A percentile compares a stretch with the other conserved stretches of the same genome.
These are phyloP conservation scores for Coccomyxa sp. DNA, from an alignment of 139 green algal species.

Conservation along the genomic window DNA sequence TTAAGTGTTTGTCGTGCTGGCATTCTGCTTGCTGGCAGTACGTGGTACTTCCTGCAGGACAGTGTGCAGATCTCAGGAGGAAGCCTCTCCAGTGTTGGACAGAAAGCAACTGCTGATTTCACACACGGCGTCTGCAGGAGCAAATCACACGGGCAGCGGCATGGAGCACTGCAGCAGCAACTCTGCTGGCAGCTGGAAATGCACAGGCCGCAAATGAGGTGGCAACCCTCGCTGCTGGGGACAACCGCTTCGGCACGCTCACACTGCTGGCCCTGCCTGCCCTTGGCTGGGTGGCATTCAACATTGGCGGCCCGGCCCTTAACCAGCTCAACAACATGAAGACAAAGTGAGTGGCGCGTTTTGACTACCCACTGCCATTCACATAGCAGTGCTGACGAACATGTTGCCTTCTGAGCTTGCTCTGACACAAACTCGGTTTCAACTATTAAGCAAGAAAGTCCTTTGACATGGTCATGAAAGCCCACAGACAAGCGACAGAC, in stretches of 20 bases:
- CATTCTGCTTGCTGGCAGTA: background rate
- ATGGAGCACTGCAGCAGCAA: conserved; percentile 22
- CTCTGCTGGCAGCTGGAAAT: conserved; percentile 34
- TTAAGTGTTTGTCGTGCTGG: background rate
- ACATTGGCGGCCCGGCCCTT: conserved; percentile 31
- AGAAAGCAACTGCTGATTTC: background rate
- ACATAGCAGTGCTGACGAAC: no score
- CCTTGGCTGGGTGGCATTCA: conserved; percentile 19
- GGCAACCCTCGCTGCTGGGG: conserved; percentile 32
- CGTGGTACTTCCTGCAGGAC: background rate
- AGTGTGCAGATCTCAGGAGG: background rate
- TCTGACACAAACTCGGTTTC: no score
- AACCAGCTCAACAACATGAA: conserved; percentile 68
- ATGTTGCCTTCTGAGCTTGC: no score
- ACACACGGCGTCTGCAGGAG: background rate
- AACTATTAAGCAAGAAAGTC: no score
- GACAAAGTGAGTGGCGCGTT: conserved; percentile 22
- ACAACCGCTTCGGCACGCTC: conserved; percentile 39
- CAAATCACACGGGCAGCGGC: conserved; percentile 4
- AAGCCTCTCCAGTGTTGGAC: background rate
- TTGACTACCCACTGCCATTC: no score
- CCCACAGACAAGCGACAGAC: no score
- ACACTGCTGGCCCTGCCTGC: conserved; percentile 11
- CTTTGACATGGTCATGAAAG: no score
- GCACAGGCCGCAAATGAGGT: conserved; percentile 44